Conservation (phyloP, 2,329 filamentous ascomycete species). For the Ilyonectria sp. region DNA sequence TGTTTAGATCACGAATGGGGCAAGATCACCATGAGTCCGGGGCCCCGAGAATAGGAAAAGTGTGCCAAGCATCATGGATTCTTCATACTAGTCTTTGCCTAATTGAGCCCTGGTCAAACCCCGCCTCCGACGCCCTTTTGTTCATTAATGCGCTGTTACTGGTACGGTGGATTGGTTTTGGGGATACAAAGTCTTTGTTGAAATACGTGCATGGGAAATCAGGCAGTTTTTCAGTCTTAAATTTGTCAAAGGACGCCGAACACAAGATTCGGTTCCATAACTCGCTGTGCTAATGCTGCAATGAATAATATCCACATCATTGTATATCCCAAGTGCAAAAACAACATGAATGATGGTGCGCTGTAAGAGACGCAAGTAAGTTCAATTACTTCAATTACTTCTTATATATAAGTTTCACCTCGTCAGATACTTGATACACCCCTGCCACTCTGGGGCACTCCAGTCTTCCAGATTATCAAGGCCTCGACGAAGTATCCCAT, state of each 20-base stretch:
- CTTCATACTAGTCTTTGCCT: not conserved
- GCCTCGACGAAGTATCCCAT: not conserved
- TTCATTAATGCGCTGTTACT: not conserved
- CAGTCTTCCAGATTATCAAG: not conserved
- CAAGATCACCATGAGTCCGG: not conserved
- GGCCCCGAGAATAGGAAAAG: not conserved
- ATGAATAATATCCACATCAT: too few relatives aligned
- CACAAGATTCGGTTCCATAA: too few relatives aligned
- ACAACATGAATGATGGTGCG: not conserved
- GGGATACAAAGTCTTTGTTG: not conserved
- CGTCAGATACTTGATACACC: not conserved
- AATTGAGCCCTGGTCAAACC: not conserved
- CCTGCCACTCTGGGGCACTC: not conserved
- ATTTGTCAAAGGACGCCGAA: too few relatives aligned
- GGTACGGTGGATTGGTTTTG: not conserved
- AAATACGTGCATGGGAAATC: not conserved
- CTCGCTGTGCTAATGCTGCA: not conserved
- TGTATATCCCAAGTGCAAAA: not conserved
- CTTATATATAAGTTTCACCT: not conserved
- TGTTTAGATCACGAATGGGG: not conserved
- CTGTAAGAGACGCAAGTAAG: not conserved
- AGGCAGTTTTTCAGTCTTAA: not conserved
- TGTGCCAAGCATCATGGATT: not conserved
- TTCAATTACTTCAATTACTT: not conserved
- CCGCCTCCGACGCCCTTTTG: not conserved